Evolutionary conservation across 1,284 basidiomycete genomes (phyloP).

Genomic region (Irpex sp.): DNA sequence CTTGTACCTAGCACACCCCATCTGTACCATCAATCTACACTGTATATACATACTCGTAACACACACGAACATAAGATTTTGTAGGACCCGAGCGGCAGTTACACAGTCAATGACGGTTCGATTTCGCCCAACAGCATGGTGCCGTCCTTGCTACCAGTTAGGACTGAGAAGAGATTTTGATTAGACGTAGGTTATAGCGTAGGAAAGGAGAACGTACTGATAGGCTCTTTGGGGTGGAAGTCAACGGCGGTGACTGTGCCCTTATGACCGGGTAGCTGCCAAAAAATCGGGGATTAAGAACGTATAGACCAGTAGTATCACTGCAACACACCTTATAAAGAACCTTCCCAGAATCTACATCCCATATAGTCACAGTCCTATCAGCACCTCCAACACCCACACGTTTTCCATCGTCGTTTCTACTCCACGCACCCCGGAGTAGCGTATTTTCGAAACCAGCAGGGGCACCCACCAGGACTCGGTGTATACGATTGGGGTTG

Average conservation of each 20-base stretch:
- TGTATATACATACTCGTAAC: not conserved
- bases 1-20: not conserved
- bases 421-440: slow-evolving; percentile 77
- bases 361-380: slow-evolving; percentile 88
- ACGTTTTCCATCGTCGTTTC: slow-evolving; percentile 63
- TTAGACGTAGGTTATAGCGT: too few relatives aligned
- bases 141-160: slow-evolving; percentile 84
- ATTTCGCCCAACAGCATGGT: slow-evolving; percentile 89
- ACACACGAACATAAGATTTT: too few relatives aligned
- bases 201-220: slow-evolving; percentile 54
- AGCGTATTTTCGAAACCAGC: slow-evolving; percentile 88
- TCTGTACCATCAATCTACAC: not conserved
- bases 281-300: not conserved
- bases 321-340: slow-evolving; percentile 67
- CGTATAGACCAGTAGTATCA: not conserved
- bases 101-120: slow-evolving; percentile 40
- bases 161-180: slow-evolving; percentile 38
- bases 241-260: slow-evolving; percentile 88
- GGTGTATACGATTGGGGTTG: slow-evolving; percentile 72
- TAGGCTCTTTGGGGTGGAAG: slow-evolving; percentile 90
- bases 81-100: not conserved
- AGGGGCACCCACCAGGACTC: slow-evolving; percentile 76
- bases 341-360: slow-evolving; percentile 80
- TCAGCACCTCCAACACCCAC: slow-evolving; percentile 79
- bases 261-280: slow-evolving; percentile 87